Percentiles rank a stretch among this genome's conserved stretches.
These are phyloP conservation scores for Osmanthus fragrans DNA, from an alignment of 257 asterid species.

Conservation along the genomic window DNA sequence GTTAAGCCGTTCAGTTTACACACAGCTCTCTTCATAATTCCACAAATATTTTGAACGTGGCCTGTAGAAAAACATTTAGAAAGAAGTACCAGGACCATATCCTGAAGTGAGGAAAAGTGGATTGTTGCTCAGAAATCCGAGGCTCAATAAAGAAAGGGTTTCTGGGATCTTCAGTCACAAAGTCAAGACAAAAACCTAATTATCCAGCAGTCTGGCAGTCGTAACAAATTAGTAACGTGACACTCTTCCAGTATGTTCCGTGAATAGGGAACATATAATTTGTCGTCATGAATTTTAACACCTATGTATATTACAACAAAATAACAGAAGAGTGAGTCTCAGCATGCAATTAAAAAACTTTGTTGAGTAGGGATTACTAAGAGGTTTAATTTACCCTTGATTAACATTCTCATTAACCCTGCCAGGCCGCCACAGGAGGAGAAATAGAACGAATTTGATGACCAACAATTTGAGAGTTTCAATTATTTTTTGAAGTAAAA, in stretches of 20 bases:
- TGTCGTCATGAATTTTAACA: neutral
- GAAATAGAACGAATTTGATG: neutral
- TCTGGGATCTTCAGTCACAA: neutral
- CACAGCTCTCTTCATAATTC: neutral
- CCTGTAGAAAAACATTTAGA: neutral
- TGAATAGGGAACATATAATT: neutral
- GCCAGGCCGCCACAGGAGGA: neutral
- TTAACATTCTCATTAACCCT: neutral
- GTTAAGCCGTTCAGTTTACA: neutral
- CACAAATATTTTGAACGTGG: neutral
- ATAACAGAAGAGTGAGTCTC: neutral
- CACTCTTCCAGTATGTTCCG: neutral
- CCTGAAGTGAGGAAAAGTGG: neutral
- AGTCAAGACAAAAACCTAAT: neutral
- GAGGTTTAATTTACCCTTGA: neutral
- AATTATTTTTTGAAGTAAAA: neutral
- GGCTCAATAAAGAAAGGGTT: neutral
- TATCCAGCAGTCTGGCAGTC: neutral
- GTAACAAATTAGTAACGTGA: neutral
- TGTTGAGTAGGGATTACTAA: neutral
- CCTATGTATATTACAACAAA: neutral
- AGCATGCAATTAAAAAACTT: neutral
- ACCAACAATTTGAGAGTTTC: neutral
- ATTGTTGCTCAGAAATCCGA: neutral
- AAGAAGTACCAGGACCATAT: neutral